Evolutionary conservation across 257 asterid genomes (phyloP).

Genomic region (Lycium ferocissimum): DNA sequence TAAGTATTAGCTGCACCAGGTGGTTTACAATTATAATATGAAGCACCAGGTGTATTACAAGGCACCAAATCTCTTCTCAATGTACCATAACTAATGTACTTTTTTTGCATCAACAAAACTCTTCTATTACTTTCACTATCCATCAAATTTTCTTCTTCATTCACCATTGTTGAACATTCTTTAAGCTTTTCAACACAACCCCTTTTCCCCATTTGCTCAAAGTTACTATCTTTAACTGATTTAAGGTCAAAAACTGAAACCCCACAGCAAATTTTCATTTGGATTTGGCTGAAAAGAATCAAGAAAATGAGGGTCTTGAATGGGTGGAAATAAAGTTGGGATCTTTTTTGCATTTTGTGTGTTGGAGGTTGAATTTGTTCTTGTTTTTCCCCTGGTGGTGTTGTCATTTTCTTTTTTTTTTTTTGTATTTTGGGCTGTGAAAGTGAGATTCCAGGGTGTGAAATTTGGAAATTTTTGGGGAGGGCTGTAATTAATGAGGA

Average conservation of each 20-base stretch:
- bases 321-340: conserved; percentile 32
- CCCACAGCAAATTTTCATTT: conserved; percentile 43
- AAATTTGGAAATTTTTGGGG: conserved; percentile 23
- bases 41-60: conserved; percentile 81
- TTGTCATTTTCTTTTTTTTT: conserved; percentile 7
- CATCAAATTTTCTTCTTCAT: conserved; percentile 46
- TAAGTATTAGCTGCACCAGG: conserved; percentile 69
- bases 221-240: conserved; percentile 40
- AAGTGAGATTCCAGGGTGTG: conserved; percentile 42
- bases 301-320: conserved; percentile 37
- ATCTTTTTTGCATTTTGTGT: conserved; percentile 51
- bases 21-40: conserved; percentile 68
- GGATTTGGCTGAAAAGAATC: conserved; percentile 38
- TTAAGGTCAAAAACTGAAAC: conserved; percentile 49
- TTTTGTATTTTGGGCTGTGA: conserved; percentile 38
- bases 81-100: conserved; percentile 74
- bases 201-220: conserved; percentile 49
- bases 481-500: background rate
- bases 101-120: conserved; percentile 58
- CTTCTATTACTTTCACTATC: conserved; percentile 68
- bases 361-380: conserved; percentile 1
- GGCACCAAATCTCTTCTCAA: conserved; percentile 81
- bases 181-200: conserved; percentile 53
- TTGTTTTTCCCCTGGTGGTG: background rate
- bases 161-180: conserved; percentile 49